Evolutionary conservation across 768 basidiomycete species (phyloP), one percentile per base, ranked within the genome.

Genomic region (Suillus brevipes): DNA sequence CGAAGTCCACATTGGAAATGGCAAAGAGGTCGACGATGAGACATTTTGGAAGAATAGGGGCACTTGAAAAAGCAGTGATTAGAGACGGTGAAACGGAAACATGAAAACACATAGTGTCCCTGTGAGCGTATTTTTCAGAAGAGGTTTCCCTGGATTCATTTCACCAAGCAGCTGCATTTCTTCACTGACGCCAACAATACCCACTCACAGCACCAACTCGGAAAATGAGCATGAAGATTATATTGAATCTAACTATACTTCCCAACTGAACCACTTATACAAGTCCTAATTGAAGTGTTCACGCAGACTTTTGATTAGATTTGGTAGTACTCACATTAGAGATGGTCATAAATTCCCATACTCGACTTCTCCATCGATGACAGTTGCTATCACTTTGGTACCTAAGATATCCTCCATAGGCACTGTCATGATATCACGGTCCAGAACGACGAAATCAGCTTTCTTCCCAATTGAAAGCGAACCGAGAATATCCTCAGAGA

Each of bases 361-460:
- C 12, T 81, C 84, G 23, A 89, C 78, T 65, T 80, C 76, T 3
- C 94, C 94, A 68, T 92, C 93, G 1, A 95, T 81, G 1, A 92
- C 83, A 0, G 94, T 95, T 16, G 89, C 87, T 45, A 78, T 74
- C 7, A 93, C 94, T 65, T 82, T 87, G 0, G 91, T 82, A 34
- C 76, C 72, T 68, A 94, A 73, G 60, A 96, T 89, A 59, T 93
- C 88, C 4, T 77, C 72, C 8, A 77, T 70, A 0, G 86, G 83
- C 0, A 90, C 79, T 3, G 75, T 82, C 88, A 96, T 88, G 66
- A 97, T 89, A 75, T 97, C 87, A 31, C 83, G 84, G 70, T 94
- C 87, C 60, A 96, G 82, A 3, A 97, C 78, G 47, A 95, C 91
- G 68, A 91, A 94, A 75, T 98, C 96, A 3, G 95, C 95, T 67